Conservation (phyloP, 2,329 filamentous ascomycete genomes). For the Colletotrichum endophyticum region DNA sequence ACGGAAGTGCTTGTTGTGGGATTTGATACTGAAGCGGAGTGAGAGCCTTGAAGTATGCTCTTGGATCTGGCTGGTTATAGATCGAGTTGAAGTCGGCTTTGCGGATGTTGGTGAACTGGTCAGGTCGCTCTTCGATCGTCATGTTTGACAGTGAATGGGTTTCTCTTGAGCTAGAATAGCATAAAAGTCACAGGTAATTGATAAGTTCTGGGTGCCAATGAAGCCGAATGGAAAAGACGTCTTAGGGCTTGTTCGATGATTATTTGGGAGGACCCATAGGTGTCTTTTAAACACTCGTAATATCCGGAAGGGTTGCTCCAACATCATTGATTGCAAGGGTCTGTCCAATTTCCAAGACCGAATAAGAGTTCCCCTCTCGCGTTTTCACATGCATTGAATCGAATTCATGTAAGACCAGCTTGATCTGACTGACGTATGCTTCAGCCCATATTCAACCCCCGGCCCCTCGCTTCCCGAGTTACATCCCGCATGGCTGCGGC, state of each 20-base stretch:
- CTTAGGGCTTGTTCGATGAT: background rate
- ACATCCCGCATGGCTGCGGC: background rate
- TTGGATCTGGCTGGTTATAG: slow-evolving; percentile 3
- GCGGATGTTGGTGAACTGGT: background rate
- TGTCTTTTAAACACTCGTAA: background rate
- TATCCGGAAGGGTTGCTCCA: background rate
- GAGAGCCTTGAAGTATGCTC: background rate
- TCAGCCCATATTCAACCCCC: no score
- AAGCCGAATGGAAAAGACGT: background rate
- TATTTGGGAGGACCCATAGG: background rate
- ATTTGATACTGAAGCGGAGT: background rate
- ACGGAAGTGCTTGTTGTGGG: slow-evolving; percentile 1
- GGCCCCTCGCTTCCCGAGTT: background rate
- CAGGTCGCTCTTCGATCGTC: background rate
- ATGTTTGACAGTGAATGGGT: background rate
- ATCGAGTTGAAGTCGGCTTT: slow-evolving; percentile 11
- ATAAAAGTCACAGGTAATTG: accelerated
- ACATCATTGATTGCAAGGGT: background rate
- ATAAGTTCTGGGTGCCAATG: accelerated
- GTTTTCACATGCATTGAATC: background rate
- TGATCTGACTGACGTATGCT: background rate
- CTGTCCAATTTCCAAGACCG: background rate
- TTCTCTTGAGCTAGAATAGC: no score
- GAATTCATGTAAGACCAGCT: background rate
- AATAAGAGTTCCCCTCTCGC: no score